phyloP scores from a whole-genome alignment of 2,329 filamentous ascomycete species.

The Coccinonectria pachysandricola region DNA sequence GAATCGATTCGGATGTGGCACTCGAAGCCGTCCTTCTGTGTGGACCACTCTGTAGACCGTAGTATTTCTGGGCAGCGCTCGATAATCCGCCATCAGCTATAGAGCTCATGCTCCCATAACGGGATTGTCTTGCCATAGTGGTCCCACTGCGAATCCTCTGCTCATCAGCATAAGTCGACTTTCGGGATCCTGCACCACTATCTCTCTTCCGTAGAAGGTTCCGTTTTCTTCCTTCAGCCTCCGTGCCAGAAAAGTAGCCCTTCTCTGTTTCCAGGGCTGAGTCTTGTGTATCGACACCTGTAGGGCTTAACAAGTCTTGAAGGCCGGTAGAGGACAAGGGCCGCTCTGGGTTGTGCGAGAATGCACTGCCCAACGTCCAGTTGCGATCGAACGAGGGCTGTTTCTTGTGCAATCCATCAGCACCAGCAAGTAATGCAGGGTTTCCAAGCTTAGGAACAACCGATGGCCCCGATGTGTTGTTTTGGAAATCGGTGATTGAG shows the following conservation, averaged over 20 bases:
- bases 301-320: conserved; percentile 31
- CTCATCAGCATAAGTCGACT: conserved; percentile 69
- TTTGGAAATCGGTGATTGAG: conserved; percentile 70
- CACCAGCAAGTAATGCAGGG: conserved; percentile 32
- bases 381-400: conserved; percentile 61
- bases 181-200: conserved; percentile 52
- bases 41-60: conserved; percentile 38
- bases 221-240: conserved; percentile 64
- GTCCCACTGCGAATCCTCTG: conserved; percentile 56
- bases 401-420: conserved; percentile 44
- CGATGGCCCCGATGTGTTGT: conserved; percentile 17
- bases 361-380: conserved; percentile 52
- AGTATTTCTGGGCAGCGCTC: conserved; percentile 63
- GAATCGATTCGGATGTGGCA: conserved; percentile 43
- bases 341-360: conserved; percentile 28
- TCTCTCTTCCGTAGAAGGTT: conserved; percentile 76
- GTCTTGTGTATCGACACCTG: conserved; percentile 33
- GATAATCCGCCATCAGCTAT: conserved; percentile 50
- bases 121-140: conserved; percentile 61
- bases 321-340: conserved; percentile 44
- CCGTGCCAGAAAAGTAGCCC: conserved; percentile 88
- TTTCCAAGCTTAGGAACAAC: conserved; percentile 28
- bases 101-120: conserved; percentile 71
- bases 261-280: conserved; percentile 60
- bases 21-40: conserved; percentile 54